Percentiles rank a stretch among this genome's conserved stretches.
Evolutionary conservation across 106 monocot genomes (phyloP).

Genomic region (Posidonia australis): DNA sequence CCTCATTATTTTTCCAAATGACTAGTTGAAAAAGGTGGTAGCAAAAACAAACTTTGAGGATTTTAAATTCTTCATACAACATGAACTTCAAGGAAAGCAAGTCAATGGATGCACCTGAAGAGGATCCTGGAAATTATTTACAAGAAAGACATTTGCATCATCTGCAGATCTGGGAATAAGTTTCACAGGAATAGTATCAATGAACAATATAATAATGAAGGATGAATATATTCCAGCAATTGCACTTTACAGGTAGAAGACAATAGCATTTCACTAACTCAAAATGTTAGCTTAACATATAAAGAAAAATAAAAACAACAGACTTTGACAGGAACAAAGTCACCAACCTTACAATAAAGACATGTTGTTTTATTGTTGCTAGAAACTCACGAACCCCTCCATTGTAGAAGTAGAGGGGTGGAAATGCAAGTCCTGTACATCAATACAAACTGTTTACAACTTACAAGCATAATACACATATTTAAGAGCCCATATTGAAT

Average conservation of each 20-base stretch:
- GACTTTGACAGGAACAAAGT: background rate
- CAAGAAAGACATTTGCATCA: conserved; percentile 95
- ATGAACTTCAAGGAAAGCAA: background rate
- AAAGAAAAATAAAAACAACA: background rate
- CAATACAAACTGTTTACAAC: no score
- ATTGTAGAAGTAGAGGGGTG: conserved; percentile 93
- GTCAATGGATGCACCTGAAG: conserved; percentile 53
- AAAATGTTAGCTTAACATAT: background rate
- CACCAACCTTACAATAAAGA: conserved; percentile 72
- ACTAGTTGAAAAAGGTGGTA: no score
- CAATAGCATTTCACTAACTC: background rate
- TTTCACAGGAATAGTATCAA: background rate
- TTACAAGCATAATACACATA: no score
- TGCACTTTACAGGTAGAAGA: background rate
- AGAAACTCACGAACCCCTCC: conserved; percentile 93
- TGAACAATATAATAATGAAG: background rate
- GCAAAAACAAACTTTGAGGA: no score
- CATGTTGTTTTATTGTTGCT: conserved; percentile 71
- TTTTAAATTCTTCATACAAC: no score
- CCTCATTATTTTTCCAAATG: no score
- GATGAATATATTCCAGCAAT: background rate
- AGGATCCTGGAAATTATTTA: conserved; percentile 89
- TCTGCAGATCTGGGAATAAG: conserved; percentile 59
- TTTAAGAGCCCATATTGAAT: background rate
- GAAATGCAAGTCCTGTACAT: conserved; percentile 72